These are phyloP conservation scores for Russula virescens DNA, from an alignment of 768 basidiomycete species.

Conservation along the genomic window DNA sequence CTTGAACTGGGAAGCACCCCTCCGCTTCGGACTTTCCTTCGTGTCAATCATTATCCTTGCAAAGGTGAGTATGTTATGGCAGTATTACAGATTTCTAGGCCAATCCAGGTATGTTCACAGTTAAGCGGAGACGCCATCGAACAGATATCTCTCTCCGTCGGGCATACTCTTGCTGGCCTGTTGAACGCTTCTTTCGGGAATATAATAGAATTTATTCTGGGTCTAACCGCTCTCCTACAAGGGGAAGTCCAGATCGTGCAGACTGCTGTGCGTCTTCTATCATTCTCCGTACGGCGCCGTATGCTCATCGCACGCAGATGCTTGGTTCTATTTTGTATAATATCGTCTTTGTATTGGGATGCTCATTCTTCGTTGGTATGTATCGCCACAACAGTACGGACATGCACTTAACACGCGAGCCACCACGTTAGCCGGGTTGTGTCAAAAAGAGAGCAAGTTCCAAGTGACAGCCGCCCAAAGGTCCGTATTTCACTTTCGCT, in stretches of 20 bases:
- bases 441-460: slow-evolving; percentile 64
- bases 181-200: slow-evolving; percentile 82
- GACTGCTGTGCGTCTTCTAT: slow-evolving; percentile 56
- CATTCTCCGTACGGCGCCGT: background rate
- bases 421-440: slow-evolving; percentile 52
- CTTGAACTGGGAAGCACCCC: slow-evolving; percentile 70
- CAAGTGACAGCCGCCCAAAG: slow-evolving; percentile 83
- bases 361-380: slow-evolving; percentile 79
- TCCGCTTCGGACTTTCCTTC: slow-evolving; percentile 73
- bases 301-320: slow-evolving; percentile 44
- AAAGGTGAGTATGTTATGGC: slow-evolving; percentile 43
- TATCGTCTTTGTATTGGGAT: slow-evolving; percentile 82
- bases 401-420: background rate
- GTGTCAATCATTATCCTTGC: slow-evolving; percentile 83
- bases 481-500: slow-evolving; percentile 37
- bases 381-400: slow-evolving; percentile 12
- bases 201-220: slow-evolving; percentile 86
- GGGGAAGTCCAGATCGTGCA: slow-evolving; percentile 89
- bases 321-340: slow-evolving; percentile 90
- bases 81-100: background rate
- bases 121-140: slow-evolving; percentile 79
- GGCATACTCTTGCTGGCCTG: slow-evolving; percentile 80
- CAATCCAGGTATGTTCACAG: slow-evolving; percentile 31
- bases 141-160: slow-evolving; percentile 69
- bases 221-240: slow-evolving; percentile 66